Evolutionary conservation across 75 land plant species (phyloP).

Genomic region (Picea glauca): DNA sequence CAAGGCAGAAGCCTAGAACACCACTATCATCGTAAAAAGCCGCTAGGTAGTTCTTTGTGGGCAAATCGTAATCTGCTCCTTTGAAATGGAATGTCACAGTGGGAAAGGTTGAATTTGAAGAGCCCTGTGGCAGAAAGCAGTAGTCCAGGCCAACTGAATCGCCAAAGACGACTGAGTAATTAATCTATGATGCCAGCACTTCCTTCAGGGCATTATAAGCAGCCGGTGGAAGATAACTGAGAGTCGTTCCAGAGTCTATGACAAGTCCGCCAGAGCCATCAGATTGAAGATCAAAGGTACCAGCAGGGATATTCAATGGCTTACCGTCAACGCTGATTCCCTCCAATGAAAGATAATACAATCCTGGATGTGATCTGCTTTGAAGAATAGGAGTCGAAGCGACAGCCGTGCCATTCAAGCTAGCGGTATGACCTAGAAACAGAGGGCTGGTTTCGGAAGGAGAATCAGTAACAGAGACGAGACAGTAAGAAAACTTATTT

Average conservation of each 20-base stretch:
- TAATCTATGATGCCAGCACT: too few species aligned
- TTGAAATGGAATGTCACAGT: too few species aligned
- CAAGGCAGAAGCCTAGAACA: too few species aligned
- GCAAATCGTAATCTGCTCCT: too few species aligned
- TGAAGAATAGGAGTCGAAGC: conserved; percentile 15
- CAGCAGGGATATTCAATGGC: conserved; percentile 8
- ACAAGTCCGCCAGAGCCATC: conserved; percentile 18
- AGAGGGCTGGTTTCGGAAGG: conserved; percentile 15
- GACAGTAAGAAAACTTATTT: conserved; percentile 33
- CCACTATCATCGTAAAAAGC: too few species aligned
- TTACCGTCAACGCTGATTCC: conserved; percentile 24
- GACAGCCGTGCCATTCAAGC: neutral
- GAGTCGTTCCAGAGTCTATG: conserved; percentile 32
- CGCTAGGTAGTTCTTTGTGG: too few species aligned
- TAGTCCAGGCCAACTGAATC: too few species aligned
- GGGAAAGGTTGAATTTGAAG: too few species aligned
- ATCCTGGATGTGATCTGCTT: neutral
- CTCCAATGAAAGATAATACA: conserved; percentile 23
- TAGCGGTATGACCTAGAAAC: conserved; percentile 2
- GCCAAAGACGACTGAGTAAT: rapidly evolving
- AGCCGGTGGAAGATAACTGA: neutral
- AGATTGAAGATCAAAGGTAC: conserved; percentile 8
- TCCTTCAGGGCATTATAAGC: too few species aligned
- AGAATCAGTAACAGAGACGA: conserved; percentile 10
- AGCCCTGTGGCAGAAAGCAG: too few species aligned